phyloP scores from a whole-genome alignment of 768 basidiomycete species.

The Calocybe gangraenosa region DNA sequence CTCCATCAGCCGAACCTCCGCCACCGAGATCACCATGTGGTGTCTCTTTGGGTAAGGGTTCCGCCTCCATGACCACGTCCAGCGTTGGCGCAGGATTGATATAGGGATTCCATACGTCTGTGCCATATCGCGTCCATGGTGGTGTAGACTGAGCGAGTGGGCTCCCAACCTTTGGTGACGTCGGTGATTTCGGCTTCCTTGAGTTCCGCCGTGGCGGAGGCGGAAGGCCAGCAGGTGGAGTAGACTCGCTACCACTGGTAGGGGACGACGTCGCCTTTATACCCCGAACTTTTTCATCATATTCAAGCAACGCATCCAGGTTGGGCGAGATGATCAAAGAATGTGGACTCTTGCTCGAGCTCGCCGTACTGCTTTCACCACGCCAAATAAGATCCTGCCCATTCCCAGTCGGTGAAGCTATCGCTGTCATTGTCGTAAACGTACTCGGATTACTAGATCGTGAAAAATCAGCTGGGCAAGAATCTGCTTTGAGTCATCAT shows the following conservation, averaged over 20 bases:
- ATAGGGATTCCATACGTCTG: conserved; percentile 33
- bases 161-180: conserved; percentile 10
- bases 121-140: conserved; percentile 7
- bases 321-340: conserved; percentile 53
- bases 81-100: conserved; percentile 40
- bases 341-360: conserved; percentile 12
- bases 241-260: neutral
- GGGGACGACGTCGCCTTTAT: conserved; percentile 4
- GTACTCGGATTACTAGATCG: too few species aligned
- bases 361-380: neutral
- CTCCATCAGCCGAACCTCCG: conserved; percentile 12
- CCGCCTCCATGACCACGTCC: conserved; percentile 8
- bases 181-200: conserved; percentile 16
- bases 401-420: neutral
- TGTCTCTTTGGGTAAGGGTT: neutral
- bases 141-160: conserved; percentile 10
- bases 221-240: conserved; percentile 52
- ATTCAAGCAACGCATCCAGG: conserved; percentile 55
- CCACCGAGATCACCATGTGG: conserved; percentile 7
- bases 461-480: too few species aligned
- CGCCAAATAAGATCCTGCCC: neutral
- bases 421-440: neutral
- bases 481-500: too few species aligned
- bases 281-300: conserved; percentile 47
- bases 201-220: conserved; percentile 31